phyloP scores from a whole-genome alignment of 495 filamentous ascomycete genomes.

The Sabuloglossum arenarium region DNA sequence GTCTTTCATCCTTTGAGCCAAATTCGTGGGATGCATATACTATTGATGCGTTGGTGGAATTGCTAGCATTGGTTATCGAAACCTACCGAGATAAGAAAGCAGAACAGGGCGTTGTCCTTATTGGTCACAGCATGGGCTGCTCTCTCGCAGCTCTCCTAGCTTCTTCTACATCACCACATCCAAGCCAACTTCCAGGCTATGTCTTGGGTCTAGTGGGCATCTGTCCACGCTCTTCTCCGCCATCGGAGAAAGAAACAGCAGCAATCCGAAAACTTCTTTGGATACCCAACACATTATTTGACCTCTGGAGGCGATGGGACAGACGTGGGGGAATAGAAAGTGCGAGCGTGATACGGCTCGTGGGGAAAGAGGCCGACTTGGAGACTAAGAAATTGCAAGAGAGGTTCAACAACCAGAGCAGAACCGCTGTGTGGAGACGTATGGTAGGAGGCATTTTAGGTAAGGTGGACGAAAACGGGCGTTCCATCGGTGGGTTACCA shows the following conservation, averaged over 20 bases:
- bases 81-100: conserved; percentile 39
- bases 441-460: conserved; percentile 52
- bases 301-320: conserved; percentile 65
- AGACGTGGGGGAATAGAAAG: conserved; percentile 57
- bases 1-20: conserved; percentile 49
- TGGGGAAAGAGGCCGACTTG: conserved; percentile 48
- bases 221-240: conserved; percentile 49
- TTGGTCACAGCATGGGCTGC: conserved; percentile 79
- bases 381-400: conserved; percentile 62
- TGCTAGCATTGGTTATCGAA: conserved; percentile 53
- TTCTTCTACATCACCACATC: conserved; percentile 31
- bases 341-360: conserved; percentile 57
- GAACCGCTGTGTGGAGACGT: conserved; percentile 59
- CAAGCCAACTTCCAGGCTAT: conserved; percentile 29
- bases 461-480: conserved; percentile 28
- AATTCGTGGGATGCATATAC: conserved; percentile 61
- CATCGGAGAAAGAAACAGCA: conserved; percentile 29
- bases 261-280: conserved; percentile 33
- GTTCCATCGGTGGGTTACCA: conserved; percentile 41
- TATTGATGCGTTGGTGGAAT: conserved; percentile 48
- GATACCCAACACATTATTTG: conserved; percentile 51
- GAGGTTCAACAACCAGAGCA: conserved; percentile 66
- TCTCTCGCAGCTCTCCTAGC: conserved; percentile 57
- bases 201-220: conserved; percentile 61
- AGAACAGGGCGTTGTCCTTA: conserved; percentile 56